Conservation (phyloP, 2,329 filamentous ascomycete species). For the Alternaria novae-zelandiae region DNA sequence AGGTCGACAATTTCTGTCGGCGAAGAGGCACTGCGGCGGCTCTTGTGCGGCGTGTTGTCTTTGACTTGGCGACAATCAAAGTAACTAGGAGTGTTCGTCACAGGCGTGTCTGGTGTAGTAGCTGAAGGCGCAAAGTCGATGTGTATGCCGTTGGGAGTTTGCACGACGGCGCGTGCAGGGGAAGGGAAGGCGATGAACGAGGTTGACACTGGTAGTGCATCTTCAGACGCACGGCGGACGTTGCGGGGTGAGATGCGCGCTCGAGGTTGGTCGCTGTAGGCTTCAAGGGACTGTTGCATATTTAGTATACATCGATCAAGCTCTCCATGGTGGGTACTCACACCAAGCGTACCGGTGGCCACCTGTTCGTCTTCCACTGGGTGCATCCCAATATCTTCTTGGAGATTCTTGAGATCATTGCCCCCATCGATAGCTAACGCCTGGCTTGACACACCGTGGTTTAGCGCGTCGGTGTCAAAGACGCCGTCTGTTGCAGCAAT, state of each 20-base stretch:
- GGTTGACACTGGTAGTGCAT: background rate
- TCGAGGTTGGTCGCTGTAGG: background rate
- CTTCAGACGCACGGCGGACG: constrained; percentile 1
- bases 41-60: constrained; percentile 20
- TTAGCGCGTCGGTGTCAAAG: background rate
- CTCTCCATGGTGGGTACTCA: background rate
- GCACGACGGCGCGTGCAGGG: background rate
- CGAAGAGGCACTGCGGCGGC: constrained; percentile 27
- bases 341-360: background rate
- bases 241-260: background rate
- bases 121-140: constrained; percentile 10
- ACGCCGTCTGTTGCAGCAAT: background rate
- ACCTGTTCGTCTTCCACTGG: background rate
- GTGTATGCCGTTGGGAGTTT: constrained; percentile 5
- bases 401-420: background rate
- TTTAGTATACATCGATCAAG: background rate
- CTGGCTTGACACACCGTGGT: background rate
- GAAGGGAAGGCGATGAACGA: background rate
- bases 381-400: background rate
- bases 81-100: constrained; percentile 24
- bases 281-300: background rate
- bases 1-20: constrained; percentile 28
- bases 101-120: constrained; percentile 17
- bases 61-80: constrained; percentile 23
- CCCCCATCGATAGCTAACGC: background rate